A percentile compares a stretch with the other conserved stretches of the same genome.
These are phyloP conservation scores for Camelina laxa DNA, from an alignment of 345 rosid species.

Conservation along the genomic window DNA sequence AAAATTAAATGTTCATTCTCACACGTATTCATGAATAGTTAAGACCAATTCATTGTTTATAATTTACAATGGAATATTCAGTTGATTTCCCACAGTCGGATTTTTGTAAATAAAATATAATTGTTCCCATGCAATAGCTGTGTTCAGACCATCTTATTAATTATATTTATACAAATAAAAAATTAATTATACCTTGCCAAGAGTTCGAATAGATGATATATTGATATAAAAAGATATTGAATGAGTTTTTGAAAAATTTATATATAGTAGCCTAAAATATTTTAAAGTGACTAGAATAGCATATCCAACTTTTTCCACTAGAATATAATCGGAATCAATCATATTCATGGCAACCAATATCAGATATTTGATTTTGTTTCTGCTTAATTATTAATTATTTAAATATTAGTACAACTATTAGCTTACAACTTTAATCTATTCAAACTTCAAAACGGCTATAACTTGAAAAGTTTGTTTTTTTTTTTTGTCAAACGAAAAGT, in stretches of 20 bases:
- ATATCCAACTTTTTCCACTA: slow-evolving; percentile 25
- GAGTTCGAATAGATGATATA: slow-evolving; percentile 16
- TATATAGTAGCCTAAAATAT: not conserved
- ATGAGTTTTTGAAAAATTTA: slow-evolving; percentile 5
- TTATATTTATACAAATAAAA: not conserved
- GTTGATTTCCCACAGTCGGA: slow-evolving; percentile 12
- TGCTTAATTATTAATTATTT: not conserved
- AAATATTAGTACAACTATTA: not conserved
- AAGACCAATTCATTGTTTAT: slow-evolving; percentile 35
- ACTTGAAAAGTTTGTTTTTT: not conserved
- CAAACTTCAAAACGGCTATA: not conserved
- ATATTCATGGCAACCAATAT: slow-evolving; percentile 38
- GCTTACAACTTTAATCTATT: not conserved
- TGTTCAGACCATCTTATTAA: slow-evolving; percentile 15
- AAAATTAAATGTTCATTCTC: slow-evolving; percentile 12
- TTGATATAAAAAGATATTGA: not conserved
- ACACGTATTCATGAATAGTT: slow-evolving; percentile 26
- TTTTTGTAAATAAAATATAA: not conserved
- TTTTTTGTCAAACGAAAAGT: not conserved
- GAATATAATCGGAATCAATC: slow-evolving; percentile 27
- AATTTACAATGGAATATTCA: slow-evolving; percentile 31
- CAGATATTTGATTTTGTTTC: not conserved
- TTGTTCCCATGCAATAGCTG: slow-evolving; percentile 45
- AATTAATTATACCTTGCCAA: not conserved
- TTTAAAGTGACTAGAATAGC: slow-evolving; percentile 26